Conservation (phyloP, 2,329 filamentous ascomycete species). For the Talaromyces sp. region DNA sequence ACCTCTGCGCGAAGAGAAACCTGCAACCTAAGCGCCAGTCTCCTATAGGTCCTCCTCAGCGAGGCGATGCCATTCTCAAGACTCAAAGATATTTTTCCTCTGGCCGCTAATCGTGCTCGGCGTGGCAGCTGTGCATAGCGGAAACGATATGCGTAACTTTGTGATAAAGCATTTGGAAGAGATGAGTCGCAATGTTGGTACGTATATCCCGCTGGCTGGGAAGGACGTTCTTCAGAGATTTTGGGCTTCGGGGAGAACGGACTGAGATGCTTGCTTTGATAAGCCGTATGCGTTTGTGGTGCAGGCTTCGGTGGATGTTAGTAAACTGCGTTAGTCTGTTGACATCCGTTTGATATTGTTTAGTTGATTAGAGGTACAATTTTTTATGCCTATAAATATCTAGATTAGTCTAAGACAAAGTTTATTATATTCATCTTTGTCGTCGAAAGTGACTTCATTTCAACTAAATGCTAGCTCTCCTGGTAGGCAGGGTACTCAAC, state of each 20-base stretch:
- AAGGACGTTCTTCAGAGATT: slow-evolving; percentile 34
- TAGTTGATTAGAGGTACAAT: neutral
- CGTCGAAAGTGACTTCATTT: neutral
- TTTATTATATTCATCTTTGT: neutral
- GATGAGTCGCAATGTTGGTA: slow-evolving; percentile 31
- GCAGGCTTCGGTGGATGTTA: slow-evolving; percentile 22
- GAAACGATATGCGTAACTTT: slow-evolving; percentile 27
- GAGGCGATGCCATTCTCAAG: neutral
- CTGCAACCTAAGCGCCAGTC: neutral
- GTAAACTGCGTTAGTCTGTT: neutral
- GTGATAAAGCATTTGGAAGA: slow-evolving; percentile 28
- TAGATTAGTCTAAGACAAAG: neutral
- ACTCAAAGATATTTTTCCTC: slow-evolving; percentile 28
- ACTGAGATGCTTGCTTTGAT: slow-evolving; percentile 45
- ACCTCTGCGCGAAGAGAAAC: slow-evolving; percentile 19
- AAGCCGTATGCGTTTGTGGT: slow-evolving; percentile 32
- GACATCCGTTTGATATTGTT: neutral
- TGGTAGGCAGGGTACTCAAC: neutral
- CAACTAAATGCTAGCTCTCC: neutral
- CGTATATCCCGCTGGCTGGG: slow-evolving; percentile 33
- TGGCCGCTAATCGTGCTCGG: slow-evolving; percentile 43
- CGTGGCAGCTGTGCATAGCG: slow-evolving; percentile 30
- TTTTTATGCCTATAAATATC: neutral
- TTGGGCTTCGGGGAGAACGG: slow-evolving; percentile 33
- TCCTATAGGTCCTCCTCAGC: neutral